These are phyloP conservation scores for Ensete ventricosum DNA, from an alignment of 176 grass and related monocot species.

Conservation along the genomic window DNA sequence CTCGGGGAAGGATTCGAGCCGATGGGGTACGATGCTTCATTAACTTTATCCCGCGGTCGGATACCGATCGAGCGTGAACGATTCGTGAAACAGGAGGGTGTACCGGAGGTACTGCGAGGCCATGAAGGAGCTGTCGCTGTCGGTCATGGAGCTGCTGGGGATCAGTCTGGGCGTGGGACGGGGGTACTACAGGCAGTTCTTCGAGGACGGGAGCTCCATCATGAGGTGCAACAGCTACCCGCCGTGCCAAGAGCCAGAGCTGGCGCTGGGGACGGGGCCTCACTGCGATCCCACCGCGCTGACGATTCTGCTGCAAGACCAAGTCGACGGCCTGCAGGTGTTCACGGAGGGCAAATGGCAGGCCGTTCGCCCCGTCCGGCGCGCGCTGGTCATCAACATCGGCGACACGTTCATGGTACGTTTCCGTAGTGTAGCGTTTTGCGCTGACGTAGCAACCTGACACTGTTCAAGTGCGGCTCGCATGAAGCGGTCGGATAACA, in stretches of 20 bases:
- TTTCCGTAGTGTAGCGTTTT: no score
- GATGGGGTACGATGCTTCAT: conserved; percentile 37
- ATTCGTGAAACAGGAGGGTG: conserved; percentile 29
- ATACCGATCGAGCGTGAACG: no score
- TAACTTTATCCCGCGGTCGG: no score
- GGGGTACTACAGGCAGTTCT: conserved; percentile 49
- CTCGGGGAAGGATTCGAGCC: conserved; percentile 42
- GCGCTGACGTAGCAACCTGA: no score
- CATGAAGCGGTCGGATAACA: no score
- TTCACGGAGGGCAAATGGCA: conserved; percentile 41
- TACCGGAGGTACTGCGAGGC: conserved; percentile 43
- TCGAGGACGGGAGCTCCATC: conserved; percentile 49
- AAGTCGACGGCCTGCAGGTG: conserved; percentile 53
- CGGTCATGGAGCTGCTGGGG: conserved; percentile 66
- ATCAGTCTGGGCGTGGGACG: conserved; percentile 47
- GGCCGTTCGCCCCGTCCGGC: conserved; percentile 29
- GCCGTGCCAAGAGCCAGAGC: conserved; percentile 7
- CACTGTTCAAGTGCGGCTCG: no score
- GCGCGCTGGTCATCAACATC: conserved; percentile 29
- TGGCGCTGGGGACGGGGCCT: conserved; percentile 63
- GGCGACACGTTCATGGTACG: conserved; percentile 71
- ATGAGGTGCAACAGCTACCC: conserved; percentile 84
- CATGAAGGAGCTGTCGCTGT: conserved; percentile 42
- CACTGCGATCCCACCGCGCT: conserved; percentile 64
- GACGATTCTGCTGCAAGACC: conserved; percentile 59